Base-by-base conservation (phyloP, 805 yeast genomes). In the Yarrowia osloensis region DNA sequence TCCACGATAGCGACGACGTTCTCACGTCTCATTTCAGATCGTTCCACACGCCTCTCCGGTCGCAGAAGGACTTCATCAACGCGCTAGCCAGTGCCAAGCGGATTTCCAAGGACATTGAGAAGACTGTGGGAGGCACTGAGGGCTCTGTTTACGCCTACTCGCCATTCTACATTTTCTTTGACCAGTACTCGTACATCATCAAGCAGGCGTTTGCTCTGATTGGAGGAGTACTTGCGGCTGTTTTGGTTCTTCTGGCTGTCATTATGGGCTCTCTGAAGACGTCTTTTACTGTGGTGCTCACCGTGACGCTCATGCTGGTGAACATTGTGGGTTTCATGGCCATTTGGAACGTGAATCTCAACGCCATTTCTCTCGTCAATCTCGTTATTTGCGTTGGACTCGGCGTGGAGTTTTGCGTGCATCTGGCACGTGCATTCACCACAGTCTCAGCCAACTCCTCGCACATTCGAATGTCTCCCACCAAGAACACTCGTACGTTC, bases 351-450 rank as follows among this genome's bases (percentile, higher is more conserved):
- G 87, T 94, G 28, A 84, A 94, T 0, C 81, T 94, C 57, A 94
- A 94, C 74, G 98, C 97, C 0, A 91, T 94, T 3, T 86, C 94
- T 68, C 80, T 95, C 69, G 98, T 95, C 21, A 94, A 94, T 72
- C 81, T 94, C 67, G 83, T 95, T 39, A 94, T 94, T n/a, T 94
- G 98, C 75, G 87, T 89, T 2, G 99, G 99, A 0, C 79, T 94
- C 40, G 93, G 95, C 1, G 97, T 95, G 39, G 99, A 95, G 77
- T 95, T 94, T 74, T 91, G 97, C 68, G 85, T 89, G 37, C 98
- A 94, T 76, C 83, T 95, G 66, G 89, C 91, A 0, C 81, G 95
- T 67, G 91, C 95, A 1, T 94, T 86, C 76, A 83, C 89, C 29
- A 79, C 80, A 35, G 77, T 70, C 70, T 65, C 75, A 69, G 46